These are phyloP conservation scores for Epithele typhae DNA, from an alignment of 768 basidiomycete genomes.

Conservation along the genomic window DNA sequence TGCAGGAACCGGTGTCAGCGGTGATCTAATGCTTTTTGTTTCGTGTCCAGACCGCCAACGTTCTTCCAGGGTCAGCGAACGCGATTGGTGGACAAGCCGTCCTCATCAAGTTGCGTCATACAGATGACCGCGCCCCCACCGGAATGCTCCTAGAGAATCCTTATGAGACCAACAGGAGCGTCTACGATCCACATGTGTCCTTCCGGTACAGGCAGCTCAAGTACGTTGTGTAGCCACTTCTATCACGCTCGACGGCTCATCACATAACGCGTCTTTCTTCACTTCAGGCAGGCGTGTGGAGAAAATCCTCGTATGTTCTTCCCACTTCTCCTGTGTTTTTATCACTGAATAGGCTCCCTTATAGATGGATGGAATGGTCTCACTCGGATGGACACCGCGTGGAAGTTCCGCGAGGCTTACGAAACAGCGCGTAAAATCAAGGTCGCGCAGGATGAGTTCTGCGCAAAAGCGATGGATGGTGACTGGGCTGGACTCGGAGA, in stretches of 20 bases:
- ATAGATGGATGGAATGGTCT: constrained; percentile 23
- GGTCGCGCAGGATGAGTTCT: constrained; percentile 65
- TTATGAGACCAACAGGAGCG: constrained; percentile 50
- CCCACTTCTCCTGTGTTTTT: too few relatives aligned
- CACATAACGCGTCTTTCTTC: neutral
- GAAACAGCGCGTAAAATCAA: constrained; percentile 64
- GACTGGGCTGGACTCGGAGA: constrained; percentile 45
- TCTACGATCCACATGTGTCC: constrained; percentile 39
- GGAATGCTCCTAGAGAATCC: constrained; percentile 78
- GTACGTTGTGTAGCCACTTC: constrained; percentile 30
- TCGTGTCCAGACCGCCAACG: constrained; percentile 46
- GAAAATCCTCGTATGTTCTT: constrained; percentile 45
- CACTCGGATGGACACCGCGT: constrained; percentile 62
- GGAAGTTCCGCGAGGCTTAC: constrained; percentile 69
- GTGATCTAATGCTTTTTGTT: neutral
- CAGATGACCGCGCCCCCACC: constrained; percentile 62
- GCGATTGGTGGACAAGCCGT: constrained; percentile 66
- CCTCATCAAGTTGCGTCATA: constrained; percentile 74
- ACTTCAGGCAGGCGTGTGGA: constrained; percentile 25
- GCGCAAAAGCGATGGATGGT: constrained; percentile 41
- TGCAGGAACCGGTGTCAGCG: neutral
- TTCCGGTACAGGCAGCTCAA: constrained; percentile 78
- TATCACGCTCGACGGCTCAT: too few relatives aligned
- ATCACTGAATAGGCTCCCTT: too few relatives aligned
- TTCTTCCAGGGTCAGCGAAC: constrained; percentile 66